phyloP scores from a whole-genome alignment of 169 alveolate species.

The Plasmodium adleri region DNA sequence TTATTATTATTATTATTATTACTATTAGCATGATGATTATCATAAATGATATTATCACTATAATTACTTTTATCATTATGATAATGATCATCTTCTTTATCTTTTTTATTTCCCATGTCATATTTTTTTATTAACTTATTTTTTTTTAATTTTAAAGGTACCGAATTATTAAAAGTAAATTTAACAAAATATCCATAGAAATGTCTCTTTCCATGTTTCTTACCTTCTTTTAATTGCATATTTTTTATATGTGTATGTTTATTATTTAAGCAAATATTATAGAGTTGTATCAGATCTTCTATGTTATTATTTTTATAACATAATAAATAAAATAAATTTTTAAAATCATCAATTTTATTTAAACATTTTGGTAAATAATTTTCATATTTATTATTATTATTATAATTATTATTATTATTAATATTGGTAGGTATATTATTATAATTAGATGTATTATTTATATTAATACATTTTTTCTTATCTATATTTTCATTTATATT shows the following conservation, averaged over 20 bases:
- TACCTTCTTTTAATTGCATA: slow-evolving; percentile 3
- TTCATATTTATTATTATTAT: too few relatives aligned
- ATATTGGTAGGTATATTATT: background rate
- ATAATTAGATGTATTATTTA: background rate
- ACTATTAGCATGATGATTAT: too few relatives aligned
- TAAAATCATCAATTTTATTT: slow-evolving; percentile 37
- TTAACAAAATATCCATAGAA: slow-evolving; percentile 62
- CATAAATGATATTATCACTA: too few relatives aligned
- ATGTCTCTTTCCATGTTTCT: slow-evolving; percentile 18
- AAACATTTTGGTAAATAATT: slow-evolving; percentile 10
- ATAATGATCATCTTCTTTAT: slow-evolving; percentile 1
- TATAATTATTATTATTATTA: too few relatives aligned
- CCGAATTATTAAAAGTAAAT: slow-evolving; percentile 52
- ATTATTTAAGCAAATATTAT: slow-evolving; percentile 22
- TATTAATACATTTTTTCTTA: background rate
- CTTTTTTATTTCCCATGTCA: background rate
- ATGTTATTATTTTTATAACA: slow-evolving; percentile 35
- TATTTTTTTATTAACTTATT: slow-evolving; percentile 2
- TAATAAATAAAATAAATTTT: slow-evolving; percentile 39
- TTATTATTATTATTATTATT: too few relatives aligned
- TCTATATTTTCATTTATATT: background rate
- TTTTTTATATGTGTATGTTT: slow-evolving; percentile 22
- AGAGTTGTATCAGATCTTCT: slow-evolving; percentile 22
- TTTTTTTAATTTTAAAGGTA: slow-evolving; percentile 43
- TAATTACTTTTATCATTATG: background rate